Base-by-base conservation (phyloP, 108 stramenopile species). In the Licmophora abbreviata region DNA sequence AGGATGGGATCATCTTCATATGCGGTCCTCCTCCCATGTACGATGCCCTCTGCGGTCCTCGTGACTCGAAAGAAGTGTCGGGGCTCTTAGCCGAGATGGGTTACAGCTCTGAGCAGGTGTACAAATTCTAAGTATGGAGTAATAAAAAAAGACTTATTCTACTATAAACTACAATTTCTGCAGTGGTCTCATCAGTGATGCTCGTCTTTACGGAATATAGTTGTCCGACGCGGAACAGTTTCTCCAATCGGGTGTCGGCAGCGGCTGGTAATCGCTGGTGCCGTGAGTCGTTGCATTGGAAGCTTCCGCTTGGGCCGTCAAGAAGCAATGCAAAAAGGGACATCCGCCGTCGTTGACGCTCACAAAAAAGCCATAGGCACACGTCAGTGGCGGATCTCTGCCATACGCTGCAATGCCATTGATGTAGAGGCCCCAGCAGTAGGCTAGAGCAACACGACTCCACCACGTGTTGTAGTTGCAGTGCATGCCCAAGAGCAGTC, bases 21-120 rank as follows among this genome's bases (percentile, higher is more conserved):
- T 98, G 97, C 59, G 97, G 97, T 9, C 95, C 97, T 26, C 93
- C 94, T 0, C 73, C 85, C 15, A 87, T 98, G 84, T 81, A 89
- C 60, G 44, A 95, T 31, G 65, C 88, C 12, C 22, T 98, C 15
- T 92, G 83, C 43, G 93, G 88, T 40, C 88, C 92, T 4, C 78
- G 92, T 32, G 78, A 75, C 32, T 73, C 79, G 23, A 68, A 69
- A 32, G 91, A 88, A 8, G 65, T 98, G 10, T 53, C 48, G 21
- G 97, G 97, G 2, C 24, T 93, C 14, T 51, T 95, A 35, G 70
- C 64, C 50, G 85, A 78, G 36, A 67, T 96, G 67, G 97, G 95
- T 11, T 98, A 84, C 67, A 63, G 61, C 20, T 32, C 74, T n/a
- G 67, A 71, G 3, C 88, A 85, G 56, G 94, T 96, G 24, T 94